These are phyloP conservation scores for Cladosporium velox DNA, from an alignment of 2,329 filamentous ascomycete species.

Conservation along the genomic window DNA sequence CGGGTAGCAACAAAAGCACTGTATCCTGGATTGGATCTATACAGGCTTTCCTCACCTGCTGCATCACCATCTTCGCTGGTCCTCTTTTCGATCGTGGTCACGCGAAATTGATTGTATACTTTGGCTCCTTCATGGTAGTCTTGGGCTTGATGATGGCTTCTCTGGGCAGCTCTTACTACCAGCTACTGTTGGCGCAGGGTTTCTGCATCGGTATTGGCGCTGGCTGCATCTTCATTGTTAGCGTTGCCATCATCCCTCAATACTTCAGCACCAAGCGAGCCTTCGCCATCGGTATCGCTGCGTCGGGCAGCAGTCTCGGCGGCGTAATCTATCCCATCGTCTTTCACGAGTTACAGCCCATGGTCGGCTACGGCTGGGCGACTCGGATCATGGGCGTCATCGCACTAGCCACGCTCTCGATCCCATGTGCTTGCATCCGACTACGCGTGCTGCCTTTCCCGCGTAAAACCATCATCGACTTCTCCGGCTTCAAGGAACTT, in stretches of 20 bases:
- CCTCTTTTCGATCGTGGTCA: slow-evolving; percentile 55
- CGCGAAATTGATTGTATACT: slow-evolving; percentile 43
- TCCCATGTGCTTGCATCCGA: slow-evolving; percentile 26
- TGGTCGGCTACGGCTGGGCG: slow-evolving; percentile 57
- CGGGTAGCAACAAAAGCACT: slow-evolving; percentile 23
- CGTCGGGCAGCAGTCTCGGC: slow-evolving; percentile 41
- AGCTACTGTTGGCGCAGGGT: slow-evolving; percentile 49
- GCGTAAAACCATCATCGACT: slow-evolving; percentile 42
- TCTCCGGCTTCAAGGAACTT: slow-evolving; percentile 40
- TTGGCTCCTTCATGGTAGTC: slow-evolving; percentile 48
- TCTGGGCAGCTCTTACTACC: slow-evolving; percentile 46
- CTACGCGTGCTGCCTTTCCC: slow-evolving; percentile 35
- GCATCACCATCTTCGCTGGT: slow-evolving; percentile 52
- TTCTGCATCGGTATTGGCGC: slow-evolving; percentile 47
- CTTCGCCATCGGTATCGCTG: slow-evolving; percentile 44
- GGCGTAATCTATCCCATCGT: slow-evolving; percentile 25
- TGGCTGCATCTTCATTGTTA: slow-evolving; percentile 46
- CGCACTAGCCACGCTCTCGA: slow-evolving; percentile 32
- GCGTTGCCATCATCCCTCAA: slow-evolving; percentile 44
- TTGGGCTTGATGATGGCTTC: slow-evolving; percentile 51
- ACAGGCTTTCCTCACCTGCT: slow-evolving; percentile 52
- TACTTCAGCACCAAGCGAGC: slow-evolving; percentile 48
- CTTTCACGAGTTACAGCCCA: slow-evolving; percentile 33
- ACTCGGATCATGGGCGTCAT: slow-evolving; percentile 54
- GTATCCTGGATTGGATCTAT: slow-evolving; percentile 55